Conservation (phyloP, 345 rosid genomes). For the Eucalyptus rudis region DNA sequence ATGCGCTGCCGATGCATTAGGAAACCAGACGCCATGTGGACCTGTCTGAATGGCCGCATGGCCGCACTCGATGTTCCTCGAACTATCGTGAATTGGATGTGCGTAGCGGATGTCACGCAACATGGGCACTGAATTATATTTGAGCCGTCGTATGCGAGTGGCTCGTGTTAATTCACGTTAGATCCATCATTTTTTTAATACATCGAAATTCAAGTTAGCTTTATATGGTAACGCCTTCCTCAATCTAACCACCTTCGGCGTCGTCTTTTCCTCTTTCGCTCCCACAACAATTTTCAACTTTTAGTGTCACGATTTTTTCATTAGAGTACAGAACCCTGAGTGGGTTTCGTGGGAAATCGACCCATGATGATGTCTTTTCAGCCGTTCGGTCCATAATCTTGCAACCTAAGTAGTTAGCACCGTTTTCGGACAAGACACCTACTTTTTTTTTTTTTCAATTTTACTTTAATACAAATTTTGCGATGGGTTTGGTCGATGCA, state of each 20-base stretch:
- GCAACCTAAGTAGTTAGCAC: not conserved
- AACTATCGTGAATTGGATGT: not conserved
- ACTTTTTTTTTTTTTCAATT: not conserved
- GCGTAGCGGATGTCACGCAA: not conserved
- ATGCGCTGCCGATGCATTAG: not conserved
- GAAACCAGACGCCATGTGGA: not conserved
- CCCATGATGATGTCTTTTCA: not conserved
- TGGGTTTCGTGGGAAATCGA: not conserved
- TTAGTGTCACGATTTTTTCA: not conserved
- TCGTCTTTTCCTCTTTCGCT: not conserved
- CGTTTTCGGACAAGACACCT: not conserved
- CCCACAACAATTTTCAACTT: not conserved
- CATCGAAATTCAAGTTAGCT: not conserved
- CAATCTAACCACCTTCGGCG: not conserved
- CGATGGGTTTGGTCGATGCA: not conserved
- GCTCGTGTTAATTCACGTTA: not conserved
- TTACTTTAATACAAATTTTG: not conserved
- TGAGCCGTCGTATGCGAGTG: not conserved
- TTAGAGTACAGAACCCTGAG: not conserved
- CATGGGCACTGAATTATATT: not conserved
- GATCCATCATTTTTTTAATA: not conserved
- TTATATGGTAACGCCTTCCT: not conserved
- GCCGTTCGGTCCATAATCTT: not conserved
- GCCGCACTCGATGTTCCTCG: not conserved
- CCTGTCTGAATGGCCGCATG: not conserved